These are phyloP conservation scores for Eucommia ulmoides DNA, from an alignment of 257 asterid species.

Conservation along the genomic window DNA sequence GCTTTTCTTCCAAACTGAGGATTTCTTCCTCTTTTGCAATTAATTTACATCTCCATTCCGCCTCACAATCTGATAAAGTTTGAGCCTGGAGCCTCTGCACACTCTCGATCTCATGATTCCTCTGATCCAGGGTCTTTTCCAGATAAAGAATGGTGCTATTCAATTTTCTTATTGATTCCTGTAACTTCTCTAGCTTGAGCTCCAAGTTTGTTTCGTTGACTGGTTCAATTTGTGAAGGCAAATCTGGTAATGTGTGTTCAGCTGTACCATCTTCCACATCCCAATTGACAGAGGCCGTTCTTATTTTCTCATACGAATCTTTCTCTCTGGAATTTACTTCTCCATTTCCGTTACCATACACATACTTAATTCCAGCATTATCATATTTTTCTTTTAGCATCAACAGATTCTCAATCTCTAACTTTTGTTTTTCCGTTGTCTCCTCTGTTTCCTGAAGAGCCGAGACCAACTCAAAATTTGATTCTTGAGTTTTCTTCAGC, in stretches of 20 bases:
- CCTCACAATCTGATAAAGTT: conserved; percentile 17
- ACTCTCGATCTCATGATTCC: conserved; percentile 13
- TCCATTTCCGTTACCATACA: not conserved
- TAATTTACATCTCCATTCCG: conserved; percentile 14
- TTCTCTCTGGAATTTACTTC: not conserved
- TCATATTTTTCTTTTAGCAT: not conserved
- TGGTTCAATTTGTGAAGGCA: not conserved
- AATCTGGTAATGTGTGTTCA: not conserved
- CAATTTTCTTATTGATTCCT: conserved; percentile 12
- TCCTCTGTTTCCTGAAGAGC: conserved; percentile 45
- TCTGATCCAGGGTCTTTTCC: conserved; percentile 23
- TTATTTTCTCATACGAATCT: not conserved
- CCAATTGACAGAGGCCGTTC: not conserved
- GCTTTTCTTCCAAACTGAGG: conserved; percentile 14
- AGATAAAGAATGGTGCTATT: conserved; percentile 8
- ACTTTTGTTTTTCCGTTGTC: conserved; percentile 25
- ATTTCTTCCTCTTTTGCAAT: conserved; percentile 13
- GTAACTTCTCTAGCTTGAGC: conserved; percentile 12
- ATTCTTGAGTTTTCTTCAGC: conserved; percentile 36
- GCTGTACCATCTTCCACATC: not conserved
- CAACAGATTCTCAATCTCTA: conserved; percentile 21
- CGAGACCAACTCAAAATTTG: conserved; percentile 29
- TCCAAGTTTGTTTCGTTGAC: conserved; percentile 4
- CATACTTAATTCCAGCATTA: not conserved
- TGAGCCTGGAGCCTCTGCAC: conserved; percentile 20